A percentile compares a stretch with the other conserved stretches of the same genome.
phyloP scores from a whole-genome alignment of 805 yeast species.

The Starmera amethionina region DNA sequence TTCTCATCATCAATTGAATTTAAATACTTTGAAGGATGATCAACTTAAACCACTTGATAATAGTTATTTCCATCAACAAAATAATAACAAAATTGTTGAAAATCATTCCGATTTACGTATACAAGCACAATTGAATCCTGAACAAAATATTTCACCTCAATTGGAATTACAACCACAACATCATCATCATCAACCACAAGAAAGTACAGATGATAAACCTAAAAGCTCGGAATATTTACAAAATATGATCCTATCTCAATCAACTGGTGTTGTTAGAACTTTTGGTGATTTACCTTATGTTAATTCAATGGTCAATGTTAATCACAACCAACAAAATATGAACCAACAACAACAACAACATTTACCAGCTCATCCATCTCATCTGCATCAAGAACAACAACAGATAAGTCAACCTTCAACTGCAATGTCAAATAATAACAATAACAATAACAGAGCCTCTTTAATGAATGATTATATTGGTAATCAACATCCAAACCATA shows the following conservation, averaged over 20 bases:
- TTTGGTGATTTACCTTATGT: constrained; percentile 23
- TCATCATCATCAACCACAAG: constrained; percentile 1
- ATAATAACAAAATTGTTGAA: not conserved
- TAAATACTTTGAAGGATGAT: not conserved
- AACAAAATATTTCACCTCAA: not conserved
- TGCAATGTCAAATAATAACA: too few relatives aligned
- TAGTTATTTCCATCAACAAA: too few relatives aligned
- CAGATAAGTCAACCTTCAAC: too few relatives aligned
- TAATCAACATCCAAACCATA: too few relatives aligned
- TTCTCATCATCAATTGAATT: too few relatives aligned
- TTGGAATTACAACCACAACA: not conserved
- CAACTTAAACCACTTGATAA: too few relatives aligned
- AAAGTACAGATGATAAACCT: constrained; percentile 7
- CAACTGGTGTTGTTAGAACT: constrained; percentile 39
- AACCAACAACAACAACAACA: too few relatives aligned
- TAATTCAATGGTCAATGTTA: constrained; percentile 14
- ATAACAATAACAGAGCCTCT: too few relatives aligned
- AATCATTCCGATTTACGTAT: too few relatives aligned
- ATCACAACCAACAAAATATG: constrained; percentile 4
- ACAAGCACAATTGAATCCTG: not conserved
- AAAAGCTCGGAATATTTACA: constrained; percentile 24
- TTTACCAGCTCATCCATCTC: too few relatives aligned
- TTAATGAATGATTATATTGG: constrained; percentile 16
- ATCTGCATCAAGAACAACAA: too few relatives aligned
- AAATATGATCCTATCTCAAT: constrained; percentile 39